phyloP scores from a whole-genome alignment of 2,329 filamentous ascomycete genomes.

The Epichloe gansuensis region DNA sequence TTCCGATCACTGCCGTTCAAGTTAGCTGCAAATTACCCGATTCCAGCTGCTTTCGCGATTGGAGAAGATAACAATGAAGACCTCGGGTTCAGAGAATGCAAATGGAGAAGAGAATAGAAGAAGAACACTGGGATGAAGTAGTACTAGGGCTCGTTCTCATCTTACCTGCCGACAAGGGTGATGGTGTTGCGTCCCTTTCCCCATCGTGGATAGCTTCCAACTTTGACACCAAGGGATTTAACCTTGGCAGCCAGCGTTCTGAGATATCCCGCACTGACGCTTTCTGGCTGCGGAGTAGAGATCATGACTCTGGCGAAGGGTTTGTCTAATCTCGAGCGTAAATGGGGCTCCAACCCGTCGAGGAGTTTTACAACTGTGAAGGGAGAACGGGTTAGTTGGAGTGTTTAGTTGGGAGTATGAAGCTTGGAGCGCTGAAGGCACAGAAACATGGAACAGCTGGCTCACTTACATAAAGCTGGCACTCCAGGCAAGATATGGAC shows the following conservation, averaged over 20 bases:
- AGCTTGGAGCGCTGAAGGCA: no score
- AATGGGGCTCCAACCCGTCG: conserved; percentile 57
- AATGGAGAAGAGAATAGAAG: no score
- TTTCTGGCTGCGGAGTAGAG: conserved; percentile 80
- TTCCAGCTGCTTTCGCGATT: background rate
- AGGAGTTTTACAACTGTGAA: conserved; percentile 36
- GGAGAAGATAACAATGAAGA: no score
- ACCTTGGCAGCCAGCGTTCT: no score
- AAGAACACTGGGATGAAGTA: no score
- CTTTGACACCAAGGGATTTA: conserved; percentile 51
- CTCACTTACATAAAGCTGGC: conserved; percentile 56
- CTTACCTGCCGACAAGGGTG: conserved; percentile 60
- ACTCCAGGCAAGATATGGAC: conserved; percentile 88
- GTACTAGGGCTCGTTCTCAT: background rate
- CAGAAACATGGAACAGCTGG: no score
- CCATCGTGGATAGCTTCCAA: conserved; percentile 92
- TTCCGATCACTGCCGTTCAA: conserved; percentile 46
- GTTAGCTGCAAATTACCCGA: conserved; percentile 8
- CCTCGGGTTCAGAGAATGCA: no score
- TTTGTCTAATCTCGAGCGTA: conserved; percentile 55
- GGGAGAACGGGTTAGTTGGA: no score
- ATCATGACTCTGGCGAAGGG: conserved; percentile 52
- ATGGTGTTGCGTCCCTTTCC: conserved; percentile 80
- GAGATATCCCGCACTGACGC: conserved; percentile 49
- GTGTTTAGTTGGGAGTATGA: no score